A percentile compares a stretch with the other conserved stretches of the same genome.
These are phyloP conservation scores for Cadophora malorum DNA, from an alignment of 2,329 filamentous ascomycete genomes.

Conservation along the genomic window DNA sequence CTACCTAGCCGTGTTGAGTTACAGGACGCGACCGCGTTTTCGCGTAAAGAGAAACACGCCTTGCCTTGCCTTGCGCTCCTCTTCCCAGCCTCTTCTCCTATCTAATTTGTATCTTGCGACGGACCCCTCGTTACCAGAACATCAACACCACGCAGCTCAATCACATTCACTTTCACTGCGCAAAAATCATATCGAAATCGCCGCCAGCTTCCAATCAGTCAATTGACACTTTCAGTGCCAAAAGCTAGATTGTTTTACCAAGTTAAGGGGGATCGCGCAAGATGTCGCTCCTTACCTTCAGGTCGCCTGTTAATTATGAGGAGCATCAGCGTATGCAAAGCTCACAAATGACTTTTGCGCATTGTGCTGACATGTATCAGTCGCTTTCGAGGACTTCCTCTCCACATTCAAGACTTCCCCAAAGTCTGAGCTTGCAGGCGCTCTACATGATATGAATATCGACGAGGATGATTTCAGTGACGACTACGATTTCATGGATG, in stretches of 20 bases:
- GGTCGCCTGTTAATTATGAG: slow-evolving; percentile 83
- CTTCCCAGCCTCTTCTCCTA: slow-evolving; percentile 32
- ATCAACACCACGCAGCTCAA: slow-evolving; percentile 21
- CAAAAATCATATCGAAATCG: not conserved
- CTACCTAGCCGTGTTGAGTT: not conserved
- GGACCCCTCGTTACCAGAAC: slow-evolving; percentile 24
- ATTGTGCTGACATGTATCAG: slow-evolving; percentile 51
- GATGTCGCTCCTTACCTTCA: slow-evolving; percentile 88
- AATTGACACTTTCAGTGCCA: not conserved
- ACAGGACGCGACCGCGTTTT: slow-evolving; percentile 20
- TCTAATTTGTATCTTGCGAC: slow-evolving; percentile 29
- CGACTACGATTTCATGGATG: slow-evolving; percentile 93
- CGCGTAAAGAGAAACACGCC: slow-evolving; percentile 25
- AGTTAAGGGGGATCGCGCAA: slow-evolving; percentile 43
- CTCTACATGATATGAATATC: slow-evolving; percentile 83
- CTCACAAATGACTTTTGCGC: slow-evolving; percentile 22
- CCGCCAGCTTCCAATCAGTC: not conserved
- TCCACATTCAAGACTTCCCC: slow-evolving; percentile 83
- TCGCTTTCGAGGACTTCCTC: slow-evolving; percentile 86
- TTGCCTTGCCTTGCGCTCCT: not conserved
- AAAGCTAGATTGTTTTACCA: not conserved
- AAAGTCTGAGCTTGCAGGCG: slow-evolving; percentile 76
- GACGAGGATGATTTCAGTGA: slow-evolving; percentile 87
- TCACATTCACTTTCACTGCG: slow-evolving; percentile 13
- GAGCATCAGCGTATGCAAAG: slow-evolving; percentile 76